These are phyloP conservation scores for Gracilaria gracilis DNA, from an alignment of 23 red algal species.

Conservation along the genomic window DNA sequence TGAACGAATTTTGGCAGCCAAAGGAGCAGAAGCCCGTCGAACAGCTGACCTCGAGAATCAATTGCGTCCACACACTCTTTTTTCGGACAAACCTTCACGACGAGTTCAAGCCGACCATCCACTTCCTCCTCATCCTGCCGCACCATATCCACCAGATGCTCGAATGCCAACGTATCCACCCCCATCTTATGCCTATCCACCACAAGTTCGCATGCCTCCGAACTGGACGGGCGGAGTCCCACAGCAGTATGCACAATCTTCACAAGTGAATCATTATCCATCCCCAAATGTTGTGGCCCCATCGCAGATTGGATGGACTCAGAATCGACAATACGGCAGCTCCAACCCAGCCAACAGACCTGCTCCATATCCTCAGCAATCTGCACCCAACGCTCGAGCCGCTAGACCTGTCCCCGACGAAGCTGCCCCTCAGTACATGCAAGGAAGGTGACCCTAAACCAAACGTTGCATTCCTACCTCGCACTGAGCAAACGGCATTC, in stretches of 20 bases:
- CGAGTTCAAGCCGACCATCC: not conserved
- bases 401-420: slow-evolving; percentile 20
- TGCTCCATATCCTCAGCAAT: slow-evolving; percentile 4
- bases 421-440: slow-evolving; percentile 1
- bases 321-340: slow-evolving; percentile 2
- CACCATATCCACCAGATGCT: not conserved
- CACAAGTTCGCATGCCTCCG: not conserved
- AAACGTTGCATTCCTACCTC: not conserved
- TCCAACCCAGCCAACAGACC: not conserved
- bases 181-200: not conserved
- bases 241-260: not conserved
- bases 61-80: slow-evolving; percentile 42
- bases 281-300: not conserved
- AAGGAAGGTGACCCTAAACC: not conserved
- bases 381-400: not conserved
- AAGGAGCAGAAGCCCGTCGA: slow-evolving; percentile 45
- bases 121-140: not conserved
- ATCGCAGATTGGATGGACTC: slow-evolving; percentile 31
- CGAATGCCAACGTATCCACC: not conserved
- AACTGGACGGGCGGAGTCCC: slow-evolving; percentile 8
- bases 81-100: slow-evolving; percentile 50
- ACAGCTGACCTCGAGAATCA: not conserved
- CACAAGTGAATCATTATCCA: not conserved
- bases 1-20: slow-evolving; percentile 78
- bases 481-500: not conserved